These are phyloP conservation scores for Globisporangium canariense DNA, from an alignment of 352 stramenopile species.

Conservation along the genomic window DNA sequence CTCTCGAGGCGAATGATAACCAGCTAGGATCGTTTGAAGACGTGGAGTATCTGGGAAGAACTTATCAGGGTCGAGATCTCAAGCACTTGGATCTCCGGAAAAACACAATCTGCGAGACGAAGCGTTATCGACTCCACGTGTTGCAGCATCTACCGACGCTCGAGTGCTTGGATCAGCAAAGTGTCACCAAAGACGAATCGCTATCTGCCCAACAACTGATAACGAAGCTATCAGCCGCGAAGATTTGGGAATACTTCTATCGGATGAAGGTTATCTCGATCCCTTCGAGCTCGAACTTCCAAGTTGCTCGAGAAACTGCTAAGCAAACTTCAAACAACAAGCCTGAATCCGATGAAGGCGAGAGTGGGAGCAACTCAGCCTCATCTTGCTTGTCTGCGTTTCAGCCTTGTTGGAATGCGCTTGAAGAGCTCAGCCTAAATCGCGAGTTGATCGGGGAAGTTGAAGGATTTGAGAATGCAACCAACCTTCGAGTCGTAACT, in stretches of 20 bases:
- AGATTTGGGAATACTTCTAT: constrained; percentile 34
- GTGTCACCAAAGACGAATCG: constrained; percentile 39
- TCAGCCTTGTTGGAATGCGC: constrained; percentile 34
- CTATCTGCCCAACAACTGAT: constrained; percentile 33
- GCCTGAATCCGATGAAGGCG: constrained; percentile 30
- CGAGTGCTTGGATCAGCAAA: constrained; percentile 45
- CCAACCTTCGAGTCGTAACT: constrained; percentile 55
- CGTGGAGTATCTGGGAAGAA: constrained; percentile 32
- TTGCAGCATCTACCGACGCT: constrained; percentile 47
- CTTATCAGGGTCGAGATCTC: constrained; percentile 23
- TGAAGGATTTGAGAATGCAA: constrained; percentile 45
- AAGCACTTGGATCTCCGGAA: constrained; percentile 58
- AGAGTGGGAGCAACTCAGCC: neutral
- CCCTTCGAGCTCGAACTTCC: too few relatives aligned
- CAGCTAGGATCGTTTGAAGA: constrained; percentile 56
- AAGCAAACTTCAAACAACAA: constrained; percentile 8
- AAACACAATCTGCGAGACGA: constrained; percentile 57
- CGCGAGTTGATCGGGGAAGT: constrained; percentile 58
- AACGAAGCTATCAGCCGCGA: constrained; percentile 40
- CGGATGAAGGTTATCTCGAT: constrained; percentile 3
- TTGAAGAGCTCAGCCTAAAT: constrained; percentile 66
- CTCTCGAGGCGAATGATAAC: constrained; percentile 65
- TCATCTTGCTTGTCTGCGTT: constrained; percentile 3
- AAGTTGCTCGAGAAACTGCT: neutral
- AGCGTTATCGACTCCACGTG: constrained; percentile 68